These are phyloP conservation scores for Leptomonas seymouri DNA, from an alignment of 208 protist genomes.

Conservation along the genomic window DNA sequence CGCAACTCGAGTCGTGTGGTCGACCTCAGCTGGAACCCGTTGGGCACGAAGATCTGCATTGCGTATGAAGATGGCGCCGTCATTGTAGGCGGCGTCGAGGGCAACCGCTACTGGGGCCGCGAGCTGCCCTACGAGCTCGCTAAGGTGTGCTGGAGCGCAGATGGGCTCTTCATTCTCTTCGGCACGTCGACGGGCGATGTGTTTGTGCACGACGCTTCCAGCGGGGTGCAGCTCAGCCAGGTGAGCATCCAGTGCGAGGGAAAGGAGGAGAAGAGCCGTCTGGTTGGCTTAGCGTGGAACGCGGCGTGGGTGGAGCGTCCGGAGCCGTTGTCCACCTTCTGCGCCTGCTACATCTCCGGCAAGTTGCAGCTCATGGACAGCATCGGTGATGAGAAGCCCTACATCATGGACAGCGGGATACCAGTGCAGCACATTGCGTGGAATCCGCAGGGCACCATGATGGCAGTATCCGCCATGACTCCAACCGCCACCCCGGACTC, in stretches of 20 bases:
- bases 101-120: slow-evolving; percentile 96
- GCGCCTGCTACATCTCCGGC: slow-evolving; percentile 90
- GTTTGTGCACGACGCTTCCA: slow-evolving; percentile 86
- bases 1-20: slow-evolving; percentile 93
- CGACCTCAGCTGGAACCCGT: slow-evolving; percentile 93
- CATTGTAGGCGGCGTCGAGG: slow-evolving; percentile 97
- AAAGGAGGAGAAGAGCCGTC: slow-evolving; percentile 9
- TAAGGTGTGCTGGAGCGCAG: slow-evolving; percentile 95
- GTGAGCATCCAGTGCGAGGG: slow-evolving; percentile 64
- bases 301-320: slow-evolving; percentile 88
- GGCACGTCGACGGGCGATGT: slow-evolving; percentile 89
- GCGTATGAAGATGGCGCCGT: slow-evolving; percentile 97
- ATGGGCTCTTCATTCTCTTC: slow-evolving; percentile 93
- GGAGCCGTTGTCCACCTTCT: slow-evolving; percentile 78
- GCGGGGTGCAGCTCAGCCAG: slow-evolving; percentile 80
- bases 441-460: slow-evolving; percentile 93
- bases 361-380: slow-evolving; percentile 93
- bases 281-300: slow-evolving; percentile 85
- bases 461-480: slow-evolving; percentile 88
- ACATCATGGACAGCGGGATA: slow-evolving; percentile 92
- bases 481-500: slow-evolving; percentile 23
- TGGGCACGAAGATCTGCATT: slow-evolving; percentile 97
- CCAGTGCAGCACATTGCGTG: slow-evolving; percentile 80
- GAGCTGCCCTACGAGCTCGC: slow-evolving; percentile 88
- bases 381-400: slow-evolving; percentile 85